Percentiles rank a stretch among this genome's conserved stretches.
Conservation (phyloP, 805 yeast species). For the Wickerhamomyces subpelliculosus region DNA sequence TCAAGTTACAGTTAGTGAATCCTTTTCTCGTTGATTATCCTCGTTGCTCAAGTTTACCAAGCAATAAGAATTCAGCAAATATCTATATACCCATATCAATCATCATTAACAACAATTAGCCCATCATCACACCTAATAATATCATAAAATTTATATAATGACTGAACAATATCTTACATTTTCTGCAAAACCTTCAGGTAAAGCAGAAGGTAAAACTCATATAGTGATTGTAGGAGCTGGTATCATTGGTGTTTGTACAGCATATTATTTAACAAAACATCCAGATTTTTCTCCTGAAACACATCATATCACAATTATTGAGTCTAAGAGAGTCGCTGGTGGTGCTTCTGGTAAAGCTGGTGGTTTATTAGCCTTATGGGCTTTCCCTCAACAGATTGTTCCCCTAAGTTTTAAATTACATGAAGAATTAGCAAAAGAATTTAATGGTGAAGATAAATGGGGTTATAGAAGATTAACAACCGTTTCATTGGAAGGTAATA, state of each 20-base stretch:
- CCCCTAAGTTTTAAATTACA: slow-evolving; percentile 83
- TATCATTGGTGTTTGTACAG: slow-evolving; percentile 91
- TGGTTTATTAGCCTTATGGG: slow-evolving; percentile 91
- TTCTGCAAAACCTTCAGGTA: slow-evolving; percentile 21
- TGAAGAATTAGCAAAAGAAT: slow-evolving; percentile 70
- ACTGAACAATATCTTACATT: slow-evolving; percentile 9
- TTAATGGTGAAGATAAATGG: slow-evolving; percentile 84
- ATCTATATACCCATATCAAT: no score
- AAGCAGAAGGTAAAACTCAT: slow-evolving; percentile 54
- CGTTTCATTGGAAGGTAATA: slow-evolving; percentile 79
- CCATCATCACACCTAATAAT: no score
- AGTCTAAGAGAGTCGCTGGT: slow-evolving; percentile 89
- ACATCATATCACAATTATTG: slow-evolving; percentile 79
- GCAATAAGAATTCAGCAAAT: no score
- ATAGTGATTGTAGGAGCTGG: slow-evolving; percentile 92
- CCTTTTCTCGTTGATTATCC: no score
- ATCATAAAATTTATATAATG: neutral
- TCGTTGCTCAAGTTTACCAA: no score
- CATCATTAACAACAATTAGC: no score
- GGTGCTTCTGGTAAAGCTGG: slow-evolving; percentile 99
- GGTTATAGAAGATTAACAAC: slow-evolving; percentile 88
- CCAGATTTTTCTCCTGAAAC: slow-evolving; percentile 67
- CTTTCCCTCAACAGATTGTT: slow-evolving; percentile 92
- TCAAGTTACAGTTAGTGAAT: no score
- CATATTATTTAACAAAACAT: slow-evolving; percentile 80